These are phyloP conservation scores for Plectosphaerella plurivora DNA, from an alignment of 2,329 filamentous ascomycete genomes.

Conservation along the genomic window DNA sequence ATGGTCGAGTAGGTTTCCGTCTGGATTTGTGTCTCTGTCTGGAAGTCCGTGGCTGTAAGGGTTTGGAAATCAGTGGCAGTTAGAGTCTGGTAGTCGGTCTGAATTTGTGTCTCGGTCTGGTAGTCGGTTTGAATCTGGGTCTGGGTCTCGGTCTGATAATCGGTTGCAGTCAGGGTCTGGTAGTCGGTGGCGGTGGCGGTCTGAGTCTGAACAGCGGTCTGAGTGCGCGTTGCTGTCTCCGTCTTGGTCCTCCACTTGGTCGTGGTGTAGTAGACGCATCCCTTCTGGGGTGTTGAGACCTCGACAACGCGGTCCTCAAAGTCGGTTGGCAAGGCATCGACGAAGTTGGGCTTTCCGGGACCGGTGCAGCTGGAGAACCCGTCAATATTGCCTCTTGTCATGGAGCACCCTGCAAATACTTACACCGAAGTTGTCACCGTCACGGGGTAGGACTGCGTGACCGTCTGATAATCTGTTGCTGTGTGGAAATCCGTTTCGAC, in stretches of 20 bases:
- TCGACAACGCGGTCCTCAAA: neutral
- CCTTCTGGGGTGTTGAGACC: constrained; percentile 5
- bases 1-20: constrained; percentile 4
- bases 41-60: neutral
- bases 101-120: constrained; percentile 2
- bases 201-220: constrained; percentile 10
- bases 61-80: constrained; percentile 5
- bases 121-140: neutral
- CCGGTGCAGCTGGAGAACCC: neutral
- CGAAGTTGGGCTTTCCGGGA: neutral
- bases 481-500: neutral
- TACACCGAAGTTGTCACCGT: constrained; percentile 9
- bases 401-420: neutral
- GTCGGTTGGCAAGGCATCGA: constrained; percentile 1
- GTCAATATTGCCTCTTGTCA: neutral
- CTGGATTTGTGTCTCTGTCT: constrained; percentile 1
- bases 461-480: constrained; percentile 1
- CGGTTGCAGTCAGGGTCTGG: constrained; percentile 5
- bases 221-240: constrained; percentile 10
- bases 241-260: constrained; percentile 13
- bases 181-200: constrained; percentile 3
- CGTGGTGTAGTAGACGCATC: constrained; percentile 11
- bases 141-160: constrained; percentile 1
- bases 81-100: constrained; percentile 6
- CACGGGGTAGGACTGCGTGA: constrained; percentile 11